These are phyloP conservation scores for Stachybotrys echinatus DNA, from an alignment of 2,329 filamentous ascomycete genomes.

Conservation along the genomic window DNA sequence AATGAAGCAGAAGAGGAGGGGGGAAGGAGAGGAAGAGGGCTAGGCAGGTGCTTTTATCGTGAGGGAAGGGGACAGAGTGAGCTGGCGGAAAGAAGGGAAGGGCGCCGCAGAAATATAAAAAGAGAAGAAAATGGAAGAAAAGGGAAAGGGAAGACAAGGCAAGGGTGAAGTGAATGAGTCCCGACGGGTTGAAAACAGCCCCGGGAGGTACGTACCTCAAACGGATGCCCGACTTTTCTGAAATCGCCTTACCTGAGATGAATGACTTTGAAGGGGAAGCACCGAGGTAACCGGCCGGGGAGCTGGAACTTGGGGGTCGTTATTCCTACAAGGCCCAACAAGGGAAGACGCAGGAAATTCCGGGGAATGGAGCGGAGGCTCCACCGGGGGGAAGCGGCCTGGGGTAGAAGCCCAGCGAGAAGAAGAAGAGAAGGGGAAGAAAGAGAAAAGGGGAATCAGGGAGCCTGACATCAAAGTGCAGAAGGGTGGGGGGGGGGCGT, in stretches of 20 bases:
- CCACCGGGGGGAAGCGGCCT: no score
- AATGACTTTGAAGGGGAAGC: no score
- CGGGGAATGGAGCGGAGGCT: not conserved
- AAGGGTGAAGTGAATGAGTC: not conserved
- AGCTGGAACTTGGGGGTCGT: no score
- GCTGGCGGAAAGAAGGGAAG: not conserved
- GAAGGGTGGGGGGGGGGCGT: not conserved
- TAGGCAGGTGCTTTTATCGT: not conserved
- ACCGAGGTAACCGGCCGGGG: no score
- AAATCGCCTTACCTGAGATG: no score
- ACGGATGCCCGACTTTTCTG: no score
- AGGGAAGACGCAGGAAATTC: not conserved
- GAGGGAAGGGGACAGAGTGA: not conserved
- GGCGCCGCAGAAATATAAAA: not conserved
- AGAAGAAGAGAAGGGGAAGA: not conserved
- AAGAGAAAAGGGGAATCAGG: no score
- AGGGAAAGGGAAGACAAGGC: conserved; percentile 1
- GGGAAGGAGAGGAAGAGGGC: not conserved
- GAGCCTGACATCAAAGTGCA: no score
- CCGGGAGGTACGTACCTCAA: conserved; percentile 3
- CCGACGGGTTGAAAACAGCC: conserved; percentile 2
- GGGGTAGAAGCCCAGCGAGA: not conserved
- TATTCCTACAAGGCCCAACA: no score
- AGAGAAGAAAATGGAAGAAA: conserved; percentile 4
- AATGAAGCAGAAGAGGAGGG: not conserved